Conservation (phyloP, 2,329 filamentous ascomycete species). For the Cytospora mali region DNA sequence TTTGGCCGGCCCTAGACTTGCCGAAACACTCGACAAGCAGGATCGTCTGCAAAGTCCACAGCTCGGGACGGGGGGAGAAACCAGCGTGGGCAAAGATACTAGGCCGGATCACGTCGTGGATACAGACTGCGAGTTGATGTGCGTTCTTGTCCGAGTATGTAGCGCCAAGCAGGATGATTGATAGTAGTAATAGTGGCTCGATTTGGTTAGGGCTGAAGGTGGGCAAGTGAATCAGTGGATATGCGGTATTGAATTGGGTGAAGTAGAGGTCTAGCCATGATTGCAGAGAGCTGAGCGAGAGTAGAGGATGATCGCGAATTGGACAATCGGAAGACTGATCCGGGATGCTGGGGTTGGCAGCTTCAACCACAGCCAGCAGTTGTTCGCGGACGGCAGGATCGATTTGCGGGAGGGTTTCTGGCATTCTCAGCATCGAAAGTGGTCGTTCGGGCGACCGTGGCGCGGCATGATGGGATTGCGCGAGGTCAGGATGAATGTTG, state of each 20-base stretch:
- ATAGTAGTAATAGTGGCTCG: conserved; percentile 56
- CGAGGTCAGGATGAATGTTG: background rate
- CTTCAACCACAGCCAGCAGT: conserved; percentile 54
- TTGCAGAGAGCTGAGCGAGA: conserved; percentile 55
- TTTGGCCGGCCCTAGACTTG: conserved; percentile 63
- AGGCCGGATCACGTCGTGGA: conserved; percentile 61
- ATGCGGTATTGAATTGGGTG: conserved; percentile 60
- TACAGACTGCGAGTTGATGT: conserved; percentile 62
- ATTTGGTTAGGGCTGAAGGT: conserved; percentile 55
- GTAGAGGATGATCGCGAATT: conserved; percentile 52
- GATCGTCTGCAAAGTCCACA: conserved; percentile 65
- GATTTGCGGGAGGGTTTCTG: conserved; percentile 36
- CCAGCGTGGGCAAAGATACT: conserved; percentile 60
- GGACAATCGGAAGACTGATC: conserved; percentile 41
- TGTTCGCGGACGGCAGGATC: conserved; percentile 45
- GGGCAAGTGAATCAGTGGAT: conserved; percentile 60
- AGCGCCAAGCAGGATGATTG: conserved; percentile 61
- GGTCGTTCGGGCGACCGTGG: conserved; percentile 32
- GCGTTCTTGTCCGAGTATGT: conserved; percentile 62
- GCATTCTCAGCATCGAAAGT: conserved; percentile 33
- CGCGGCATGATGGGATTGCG: background rate
- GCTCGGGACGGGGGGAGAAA: conserved; percentile 60
- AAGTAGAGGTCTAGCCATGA: conserved; percentile 63
- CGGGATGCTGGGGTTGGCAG: conserved; percentile 43
- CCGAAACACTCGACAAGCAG: conserved; percentile 66